Evolutionary conservation across 352 stramenopile genomes (phyloP).

Genomic region (Phytophthora ohioensis): DNA sequence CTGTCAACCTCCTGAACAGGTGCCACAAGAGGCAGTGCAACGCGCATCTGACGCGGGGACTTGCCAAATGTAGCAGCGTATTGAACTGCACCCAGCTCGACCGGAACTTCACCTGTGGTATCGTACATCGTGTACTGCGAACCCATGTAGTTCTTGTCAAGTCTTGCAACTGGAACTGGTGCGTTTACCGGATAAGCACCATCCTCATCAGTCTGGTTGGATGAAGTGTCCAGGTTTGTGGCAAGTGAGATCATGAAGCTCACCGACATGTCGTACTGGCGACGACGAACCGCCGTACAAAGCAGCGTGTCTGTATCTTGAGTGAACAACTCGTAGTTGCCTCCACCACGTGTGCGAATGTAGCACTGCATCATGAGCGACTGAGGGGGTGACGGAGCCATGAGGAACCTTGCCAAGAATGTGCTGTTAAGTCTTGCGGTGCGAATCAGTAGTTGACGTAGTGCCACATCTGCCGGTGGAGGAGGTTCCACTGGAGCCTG

Average conservation of each 20-base stretch:
- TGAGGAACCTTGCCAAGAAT: constrained; percentile 68
- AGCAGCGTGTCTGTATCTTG: constrained; percentile 82
- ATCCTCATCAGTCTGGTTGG: constrained; percentile 28
- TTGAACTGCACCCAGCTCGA: constrained; percentile 85
- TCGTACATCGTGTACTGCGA: constrained; percentile 90
- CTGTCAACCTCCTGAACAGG: constrained; percentile 57
- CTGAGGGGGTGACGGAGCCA: constrained; percentile 62
- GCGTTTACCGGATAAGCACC: constrained; percentile 31
- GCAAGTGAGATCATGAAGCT: constrained; percentile 79
- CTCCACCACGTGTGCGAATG: constrained; percentile 81
- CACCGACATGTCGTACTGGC: constrained; percentile 90
- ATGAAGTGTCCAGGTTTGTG: constrained; percentile 54
- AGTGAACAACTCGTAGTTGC: constrained; percentile 89
- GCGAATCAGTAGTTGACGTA: constrained; percentile 66
- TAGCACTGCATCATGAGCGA: constrained; percentile 89
- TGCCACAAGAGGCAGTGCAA: constrained; percentile 69
- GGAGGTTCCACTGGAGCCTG: constrained; percentile 78
- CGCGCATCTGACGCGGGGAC: constrained; percentile 87
- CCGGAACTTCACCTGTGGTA: constrained; percentile 56
- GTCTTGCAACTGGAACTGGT: constrained; percentile 62
- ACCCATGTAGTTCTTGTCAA: constrained; percentile 92
- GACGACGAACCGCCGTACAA: constrained; percentile 78
- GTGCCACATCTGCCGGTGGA: constrained; percentile 71
- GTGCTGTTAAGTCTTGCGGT: constrained; percentile 64
- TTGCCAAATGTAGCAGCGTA: constrained; percentile 89